Conservation (phyloP, 2,329 filamentous ascomycete genomes). For the Stemphylium beticola region DNA sequence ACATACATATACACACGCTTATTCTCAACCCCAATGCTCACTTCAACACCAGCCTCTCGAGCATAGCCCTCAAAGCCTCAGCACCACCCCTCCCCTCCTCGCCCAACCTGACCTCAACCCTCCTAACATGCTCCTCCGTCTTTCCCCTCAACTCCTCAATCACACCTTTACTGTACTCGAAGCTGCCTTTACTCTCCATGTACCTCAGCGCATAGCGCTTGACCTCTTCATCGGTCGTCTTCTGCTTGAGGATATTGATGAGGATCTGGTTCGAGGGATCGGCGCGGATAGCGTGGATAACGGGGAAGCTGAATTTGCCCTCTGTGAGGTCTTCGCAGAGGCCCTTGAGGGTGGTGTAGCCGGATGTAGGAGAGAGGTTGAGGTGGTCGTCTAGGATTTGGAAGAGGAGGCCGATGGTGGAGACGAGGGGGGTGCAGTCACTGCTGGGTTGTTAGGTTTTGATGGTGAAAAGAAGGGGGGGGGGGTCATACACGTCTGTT, state of each 20-base stretch:
- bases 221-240: constrained; percentile 82
- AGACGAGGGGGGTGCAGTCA: constrained; percentile 84
- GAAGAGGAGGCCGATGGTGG: constrained; percentile 83
- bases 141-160: constrained; percentile 54
- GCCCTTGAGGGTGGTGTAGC: constrained; percentile 86
- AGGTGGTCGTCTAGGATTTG: constrained; percentile 94
- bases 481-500: constrained; percentile 49
- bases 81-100: constrained; percentile 47
- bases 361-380: constrained; percentile 67
- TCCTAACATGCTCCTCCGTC: constrained; percentile 51
- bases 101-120: constrained; percentile 48
- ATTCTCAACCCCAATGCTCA: too few species aligned
- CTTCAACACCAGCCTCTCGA: constrained; percentile 49
- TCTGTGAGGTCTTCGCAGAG: constrained; percentile 95
- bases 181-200: constrained; percentile 89
- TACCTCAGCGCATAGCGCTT: constrained; percentile 90
- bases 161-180: constrained; percentile 78
- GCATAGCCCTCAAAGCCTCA: constrained; percentile 48
- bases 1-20: too few species aligned
- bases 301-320: constrained; percentile 94
- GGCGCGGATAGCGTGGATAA: constrained; percentile 89
- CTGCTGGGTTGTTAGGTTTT: constrained; percentile 34
- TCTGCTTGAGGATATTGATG: constrained; percentile 91
- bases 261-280: constrained; percentile 78
- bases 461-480: neutral